These are phyloP conservation scores for Xerophyta viscosa DNA, from an alignment of 106 monocot species.

Conservation along the genomic window DNA sequence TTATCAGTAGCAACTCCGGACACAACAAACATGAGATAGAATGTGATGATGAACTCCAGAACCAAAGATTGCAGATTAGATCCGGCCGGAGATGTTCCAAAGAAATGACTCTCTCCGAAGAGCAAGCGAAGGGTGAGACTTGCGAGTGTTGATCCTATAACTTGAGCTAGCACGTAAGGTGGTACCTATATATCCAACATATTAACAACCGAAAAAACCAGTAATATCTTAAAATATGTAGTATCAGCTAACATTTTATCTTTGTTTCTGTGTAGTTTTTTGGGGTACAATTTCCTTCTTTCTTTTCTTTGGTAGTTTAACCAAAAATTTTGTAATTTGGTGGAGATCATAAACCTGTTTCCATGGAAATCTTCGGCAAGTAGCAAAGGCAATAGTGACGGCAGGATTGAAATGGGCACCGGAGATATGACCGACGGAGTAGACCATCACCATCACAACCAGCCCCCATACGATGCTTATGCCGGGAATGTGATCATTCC, in stretches of 20 bases:
- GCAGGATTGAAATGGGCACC: conserved; percentile 87
- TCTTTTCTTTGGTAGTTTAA: too few species aligned
- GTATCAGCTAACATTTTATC: too few species aligned
- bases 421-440: conserved; percentile 84
- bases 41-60: conserved; percentile 83
- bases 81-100: conserved; percentile 53
- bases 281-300: too few species aligned
- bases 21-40: conserved; percentile 94
- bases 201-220: too few species aligned
- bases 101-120: conserved; percentile 44
- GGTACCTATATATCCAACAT: too few species aligned
- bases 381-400: conserved; percentile 70
- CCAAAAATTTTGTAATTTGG: too few species aligned
- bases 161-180: conserved; percentile 43
- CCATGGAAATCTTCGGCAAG: conserved; percentile 62
- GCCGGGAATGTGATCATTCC: conserved; percentile 67
- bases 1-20: conserved; percentile 85
- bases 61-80: conserved; percentile 51
- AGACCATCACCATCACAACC: conserved; percentile 66
- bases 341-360: conserved; percentile 36
- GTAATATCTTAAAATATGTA: too few species aligned
- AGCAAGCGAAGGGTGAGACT: conserved; percentile 59
- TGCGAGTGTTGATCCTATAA: conserved; percentile 48
- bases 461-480: conserved; percentile 70
- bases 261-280: too few species aligned